Conservation (phyloP, 148 eudicot species). For the Talinum fruticosum region DNA sequence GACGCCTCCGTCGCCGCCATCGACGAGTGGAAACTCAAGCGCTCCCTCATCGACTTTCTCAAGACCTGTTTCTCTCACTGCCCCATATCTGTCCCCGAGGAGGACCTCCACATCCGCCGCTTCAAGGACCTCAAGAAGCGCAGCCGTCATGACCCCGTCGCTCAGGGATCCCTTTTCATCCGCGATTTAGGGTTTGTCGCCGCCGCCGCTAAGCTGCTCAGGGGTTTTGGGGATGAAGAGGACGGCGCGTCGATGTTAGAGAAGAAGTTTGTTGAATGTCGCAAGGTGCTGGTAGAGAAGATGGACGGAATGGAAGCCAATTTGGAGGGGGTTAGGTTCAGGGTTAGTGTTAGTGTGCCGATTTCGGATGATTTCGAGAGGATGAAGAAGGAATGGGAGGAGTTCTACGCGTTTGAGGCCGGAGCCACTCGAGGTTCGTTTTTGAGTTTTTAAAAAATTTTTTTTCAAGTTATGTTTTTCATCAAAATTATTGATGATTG, state of each 20-base stretch:
- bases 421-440: constrained; percentile 43
- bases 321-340: constrained; percentile 70
- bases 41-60: constrained; percentile 57
- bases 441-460: too few species aligned
- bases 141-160: constrained; percentile 66
- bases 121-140: constrained; percentile 67
- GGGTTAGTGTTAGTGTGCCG: constrained; percentile 49
- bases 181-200: constrained; percentile 55
- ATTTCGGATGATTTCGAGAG: constrained; percentile 54
- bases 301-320: constrained; percentile 79
- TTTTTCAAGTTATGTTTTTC: too few species aligned
- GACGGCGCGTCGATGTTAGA: constrained; percentile 29
- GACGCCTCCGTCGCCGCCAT: constrained; percentile 50
- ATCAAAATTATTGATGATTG: too few species aligned
- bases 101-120: constrained; percentile 38
- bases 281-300: constrained; percentile 50
- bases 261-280: constrained; percentile 56
- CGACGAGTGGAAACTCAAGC: constrained; percentile 77
- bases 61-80: constrained; percentile 28
- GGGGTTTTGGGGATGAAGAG: constrained; percentile 1
- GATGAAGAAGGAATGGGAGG: constrained; percentile 74
- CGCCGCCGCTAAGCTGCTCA: constrained; percentile 12
- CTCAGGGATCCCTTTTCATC: constrained; percentile 45
- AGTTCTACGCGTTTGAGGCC: constrained; percentile 48
- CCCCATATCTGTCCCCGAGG: constrained; percentile 40